phyloP scores from a whole-genome alignment of 805 yeast genomes.

The Nakazawaea ernobii region DNA sequence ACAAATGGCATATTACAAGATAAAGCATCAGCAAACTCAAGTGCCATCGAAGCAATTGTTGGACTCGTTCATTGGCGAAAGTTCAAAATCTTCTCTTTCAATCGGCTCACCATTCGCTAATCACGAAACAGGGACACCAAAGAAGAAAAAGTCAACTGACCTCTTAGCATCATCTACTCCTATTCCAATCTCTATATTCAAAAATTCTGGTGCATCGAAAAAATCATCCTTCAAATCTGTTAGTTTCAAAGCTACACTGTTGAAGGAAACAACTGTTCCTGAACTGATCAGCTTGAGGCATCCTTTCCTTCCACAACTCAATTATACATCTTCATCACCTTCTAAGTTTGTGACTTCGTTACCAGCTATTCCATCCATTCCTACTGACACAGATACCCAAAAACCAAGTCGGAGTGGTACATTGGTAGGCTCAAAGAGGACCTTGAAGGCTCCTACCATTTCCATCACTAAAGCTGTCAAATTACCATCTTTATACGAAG shows the following conservation, averaged over 20 bases:
- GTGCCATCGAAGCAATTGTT: conserved; percentile 2
- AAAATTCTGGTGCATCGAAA: not conserved
- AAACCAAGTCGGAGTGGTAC: too few species aligned
- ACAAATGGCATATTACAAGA: conserved; percentile 47
- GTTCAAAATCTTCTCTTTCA: not conserved
- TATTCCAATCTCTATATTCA: conserved; percentile 5
- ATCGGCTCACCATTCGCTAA: not conserved
- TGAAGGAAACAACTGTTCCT: too few species aligned
- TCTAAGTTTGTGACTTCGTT: conserved; percentile 11
- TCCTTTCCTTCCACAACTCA: not conserved
- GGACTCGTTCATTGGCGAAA: conserved; percentile 7
- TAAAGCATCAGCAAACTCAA: conserved; percentile 17
- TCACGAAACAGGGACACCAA: conserved; percentile 12
- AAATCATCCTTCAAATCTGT: conserved; percentile 4
- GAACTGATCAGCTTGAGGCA: not conserved
- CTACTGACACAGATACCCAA: too few species aligned
- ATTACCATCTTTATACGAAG: conserved; percentile 9
- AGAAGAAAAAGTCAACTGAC: conserved; percentile 23
- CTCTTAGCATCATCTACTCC: conserved; percentile 30
- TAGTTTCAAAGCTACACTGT: not conserved
- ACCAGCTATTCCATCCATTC: conserved; percentile 1
- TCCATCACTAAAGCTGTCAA: not conserved
- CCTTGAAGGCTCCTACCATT: conserved; percentile 7
- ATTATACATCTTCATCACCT: conserved; percentile 12
- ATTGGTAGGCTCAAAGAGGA: not conserved